Conservation (phyloP, 805 yeast species). For the Saturnispora bothae region DNA sequence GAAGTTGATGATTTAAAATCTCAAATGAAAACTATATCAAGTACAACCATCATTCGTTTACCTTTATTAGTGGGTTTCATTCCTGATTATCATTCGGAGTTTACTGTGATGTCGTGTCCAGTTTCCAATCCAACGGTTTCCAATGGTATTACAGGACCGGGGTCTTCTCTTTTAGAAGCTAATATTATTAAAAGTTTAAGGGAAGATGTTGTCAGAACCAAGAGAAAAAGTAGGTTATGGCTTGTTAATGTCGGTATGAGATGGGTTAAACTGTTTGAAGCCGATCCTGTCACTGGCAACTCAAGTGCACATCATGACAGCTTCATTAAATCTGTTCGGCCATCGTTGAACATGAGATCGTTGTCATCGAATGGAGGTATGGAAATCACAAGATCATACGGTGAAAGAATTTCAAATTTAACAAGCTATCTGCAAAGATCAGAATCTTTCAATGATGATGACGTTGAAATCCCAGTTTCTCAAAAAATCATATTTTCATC, state of each 20-base stretch:
- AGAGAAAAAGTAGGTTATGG: constrained; percentile 9
- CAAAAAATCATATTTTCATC: constrained; percentile 9
- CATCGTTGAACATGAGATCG: constrained; percentile 4
- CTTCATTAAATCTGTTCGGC: constrained; percentile 3
- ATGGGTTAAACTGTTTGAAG: constrained; percentile 19
- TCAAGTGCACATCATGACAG: no score
- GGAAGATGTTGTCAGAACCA: constrained; percentile 29
- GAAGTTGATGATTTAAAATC: not conserved
- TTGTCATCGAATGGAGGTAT: constrained; percentile 4
- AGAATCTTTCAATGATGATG: not conserved
- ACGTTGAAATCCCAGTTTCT: constrained; percentile 3
- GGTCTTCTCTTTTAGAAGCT: constrained; percentile 29
- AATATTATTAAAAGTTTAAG: constrained; percentile 36
- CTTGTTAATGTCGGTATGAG: constrained; percentile 22
- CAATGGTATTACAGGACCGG: not conserved
- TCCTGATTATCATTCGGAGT: constrained; percentile 44
- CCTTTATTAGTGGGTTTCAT: constrained; percentile 29
- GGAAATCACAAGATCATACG: constrained; percentile 2
- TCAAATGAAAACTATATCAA: constrained; percentile 4
- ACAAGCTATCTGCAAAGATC: constrained; percentile 3
- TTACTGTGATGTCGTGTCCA: constrained; percentile 41
- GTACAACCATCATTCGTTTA: constrained; percentile 11
- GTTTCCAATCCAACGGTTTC: constrained; percentile 9
- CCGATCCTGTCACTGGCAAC: no score
- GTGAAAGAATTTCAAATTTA: constrained; percentile 4